Evolutionary conservation across 2,329 filamentous ascomycete species (phyloP).

Genomic region (Colletotrichum limetticola): DNA sequence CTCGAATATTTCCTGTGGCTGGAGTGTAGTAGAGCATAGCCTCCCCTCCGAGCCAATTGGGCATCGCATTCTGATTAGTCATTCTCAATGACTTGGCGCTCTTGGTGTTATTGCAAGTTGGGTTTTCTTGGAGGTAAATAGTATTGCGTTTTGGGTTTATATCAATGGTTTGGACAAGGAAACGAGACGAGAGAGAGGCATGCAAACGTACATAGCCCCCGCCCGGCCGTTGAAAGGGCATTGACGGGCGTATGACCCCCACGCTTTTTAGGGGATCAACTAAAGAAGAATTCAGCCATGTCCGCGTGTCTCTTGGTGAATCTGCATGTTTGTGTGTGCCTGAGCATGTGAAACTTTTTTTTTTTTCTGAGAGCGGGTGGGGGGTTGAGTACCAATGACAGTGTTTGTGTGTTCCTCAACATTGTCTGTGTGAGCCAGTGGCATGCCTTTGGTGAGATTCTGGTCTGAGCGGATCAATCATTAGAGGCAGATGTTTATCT

Average conservation of each 20-base stretch:
- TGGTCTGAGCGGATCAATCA: neutral
- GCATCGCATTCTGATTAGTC: neutral
- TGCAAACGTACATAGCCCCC: slow-evolving; percentile 22
- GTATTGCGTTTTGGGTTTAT: slow-evolving; percentile 21
- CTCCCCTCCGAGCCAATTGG: neutral
- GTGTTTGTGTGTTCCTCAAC: slow-evolving; percentile 15
- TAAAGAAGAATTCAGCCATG: neutral
- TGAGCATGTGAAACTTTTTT: neutral
- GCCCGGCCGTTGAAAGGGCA: slow-evolving; percentile 1
- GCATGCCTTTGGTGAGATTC: slow-evolving; percentile 8
- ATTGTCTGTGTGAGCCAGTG: slow-evolving; percentile 9
- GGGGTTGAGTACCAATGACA: neutral
- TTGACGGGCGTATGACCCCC: neutral
- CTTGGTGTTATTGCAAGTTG: slow-evolving; percentile 21
- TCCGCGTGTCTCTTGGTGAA: neutral
- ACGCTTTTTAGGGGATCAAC: slow-evolving; percentile 6
- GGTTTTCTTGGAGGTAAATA: slow-evolving; percentile 7
- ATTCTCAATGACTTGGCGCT: slow-evolving; percentile 19
- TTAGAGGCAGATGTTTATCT: no score
- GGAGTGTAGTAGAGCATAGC: neutral
- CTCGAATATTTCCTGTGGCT: neutral
- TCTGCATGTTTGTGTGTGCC: neutral
- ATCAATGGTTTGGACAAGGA: slow-evolving; percentile 16
- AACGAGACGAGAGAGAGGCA: neutral
- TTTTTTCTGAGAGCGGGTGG: neutral